Evolutionary conservation across 352 stramenopile species (phyloP), one percentile per base, ranked within the genome.

Genomic region (Phytophthora constricta): DNA sequence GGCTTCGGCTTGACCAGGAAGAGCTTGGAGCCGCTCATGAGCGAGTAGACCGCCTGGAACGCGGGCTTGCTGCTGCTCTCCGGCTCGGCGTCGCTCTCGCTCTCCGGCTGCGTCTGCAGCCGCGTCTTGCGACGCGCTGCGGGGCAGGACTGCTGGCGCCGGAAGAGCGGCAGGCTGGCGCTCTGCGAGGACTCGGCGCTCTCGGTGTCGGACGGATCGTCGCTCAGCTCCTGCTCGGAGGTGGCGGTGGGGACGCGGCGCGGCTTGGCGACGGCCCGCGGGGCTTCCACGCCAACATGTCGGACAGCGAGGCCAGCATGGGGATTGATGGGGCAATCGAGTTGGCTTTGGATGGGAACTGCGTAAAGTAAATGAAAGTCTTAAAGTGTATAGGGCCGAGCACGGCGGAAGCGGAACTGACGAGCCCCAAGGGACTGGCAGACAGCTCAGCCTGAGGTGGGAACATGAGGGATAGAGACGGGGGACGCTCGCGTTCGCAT

Each of bases 151-250:
- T 80, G 63, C 42, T 74, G 41, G 2, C 59, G 47, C 4, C 54
- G 65, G 49, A 72, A 33, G 28, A 68, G 68, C 11, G 58, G 53
- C 20, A 56, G 52, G 43, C 37, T 33, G 9, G 47, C 65, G 9
- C 47, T 67, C 54, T 73, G 66, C 19, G 57, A 67, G 42, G 77
- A 86, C 58, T 70, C 70, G 28, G 69, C 79, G 55, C 84, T 82
- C 70, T 90, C 83, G 27, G 80, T 89, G 70, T 89, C 80, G n/a
- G 70, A 85, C 58, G 75, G 43, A 28, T 86, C 74, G 74, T 84
- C 62, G 45, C 56, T 69, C 17, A 60, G 68, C 43, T 72, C 68
- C 49, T 79, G 51, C 68, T 87, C 73, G 39, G 71, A 87, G 37
- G 70, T 85, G 33, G 77, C 59, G 8, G 74, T 88, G 41, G 74